phyloP scores from a whole-genome alignment of 225 moss, liverwort and hornwort genomes.

The Straminergon stramineum region DNA sequence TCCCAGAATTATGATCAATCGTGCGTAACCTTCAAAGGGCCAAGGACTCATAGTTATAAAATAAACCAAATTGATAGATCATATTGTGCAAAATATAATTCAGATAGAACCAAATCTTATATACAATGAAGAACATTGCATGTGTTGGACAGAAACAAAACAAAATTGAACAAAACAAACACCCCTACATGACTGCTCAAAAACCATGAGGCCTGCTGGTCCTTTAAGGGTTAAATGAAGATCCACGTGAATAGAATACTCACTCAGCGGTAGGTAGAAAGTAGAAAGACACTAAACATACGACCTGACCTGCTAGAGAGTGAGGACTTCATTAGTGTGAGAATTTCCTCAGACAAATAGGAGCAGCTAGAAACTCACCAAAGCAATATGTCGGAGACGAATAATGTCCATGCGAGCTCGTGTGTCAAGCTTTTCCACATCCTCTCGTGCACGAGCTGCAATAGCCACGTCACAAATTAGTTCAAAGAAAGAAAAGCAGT shows the following conservation, averaged over 20 bases:
- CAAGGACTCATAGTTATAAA: not conserved
- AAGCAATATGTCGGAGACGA: conserved; percentile 55
- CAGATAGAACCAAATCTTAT: not conserved
- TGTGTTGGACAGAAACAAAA: not conserved
- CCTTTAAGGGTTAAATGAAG: not conserved
- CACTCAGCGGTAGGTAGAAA: not conserved
- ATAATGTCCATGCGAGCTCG: conserved; percentile 65
- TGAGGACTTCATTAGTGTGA: not conserved
- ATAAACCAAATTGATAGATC: not conserved
- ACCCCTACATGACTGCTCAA: not conserved
- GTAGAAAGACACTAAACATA: not conserved
- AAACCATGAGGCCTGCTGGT: not conserved
- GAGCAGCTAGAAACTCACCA: conserved; percentile 29
- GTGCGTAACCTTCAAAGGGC: too few species aligned
- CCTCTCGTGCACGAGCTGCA: conserved; percentile 89
- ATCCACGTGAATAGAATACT: not conserved
- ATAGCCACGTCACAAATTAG: not conserved
- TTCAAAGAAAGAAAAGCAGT: not conserved
- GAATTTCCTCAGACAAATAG: not conserved
- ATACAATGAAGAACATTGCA: not conserved
- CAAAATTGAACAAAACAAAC: too few species aligned
- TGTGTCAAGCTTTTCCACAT: conserved; percentile 74
- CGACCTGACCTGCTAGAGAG: not conserved
- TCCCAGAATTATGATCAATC: not conserved
- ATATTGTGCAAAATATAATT: not conserved